Base-by-base conservation (phyloP, 2,329 filamentous ascomycete species). In the Aspergillus versicolor region DNA sequence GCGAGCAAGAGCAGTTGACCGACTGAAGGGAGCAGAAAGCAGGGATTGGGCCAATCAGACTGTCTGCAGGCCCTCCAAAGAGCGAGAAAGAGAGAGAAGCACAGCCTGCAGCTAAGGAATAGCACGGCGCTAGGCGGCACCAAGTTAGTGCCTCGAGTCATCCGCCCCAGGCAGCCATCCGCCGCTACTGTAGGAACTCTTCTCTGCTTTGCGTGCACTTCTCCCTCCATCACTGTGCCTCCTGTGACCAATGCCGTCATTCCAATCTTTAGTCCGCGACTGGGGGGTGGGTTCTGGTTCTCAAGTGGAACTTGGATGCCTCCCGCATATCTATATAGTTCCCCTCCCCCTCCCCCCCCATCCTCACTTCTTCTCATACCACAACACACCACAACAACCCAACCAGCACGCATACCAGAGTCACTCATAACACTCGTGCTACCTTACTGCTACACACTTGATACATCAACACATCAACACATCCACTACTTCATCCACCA, bases 241-340 rank as follows among this genome's bases (percentile, higher is more conserved):
- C 59, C 49, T 60, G 56, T 63, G 61, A 64, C 57, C 59, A 63
- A 58, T 60, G 60, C 61, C 51, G 61, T 61, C 61, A 64, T 61
- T 47, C 57, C 51, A 44, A 49, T 52, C 54, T 30, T 51, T 52
- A 37, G 44, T 27, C 30, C 22, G 17, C 34, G 43, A 22, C 34
- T 41, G 27, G 12, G 32, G 13, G 34, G 34, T 41, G 27, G 27
- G 42, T 24, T 45, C 38, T 47, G 27, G 42, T 24, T 45, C 42
- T 47, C 45, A 50, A 30, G 38, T 49, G 41, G 40, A 57, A 48
- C 42, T 45, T 59, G 58, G 62, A 37, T 62, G 60, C 47, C 48
- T 55, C 45, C 38, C 22, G 21, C 34, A n/a, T 5, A 54, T 47
- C 54, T 60, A 61, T 61, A 61, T 61, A 61, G 57, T 41, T 40